These are phyloP conservation scores for Pulveroboletus sp. DNA, from an alignment of 768 basidiomycete species.

Conservation along the genomic window DNA sequence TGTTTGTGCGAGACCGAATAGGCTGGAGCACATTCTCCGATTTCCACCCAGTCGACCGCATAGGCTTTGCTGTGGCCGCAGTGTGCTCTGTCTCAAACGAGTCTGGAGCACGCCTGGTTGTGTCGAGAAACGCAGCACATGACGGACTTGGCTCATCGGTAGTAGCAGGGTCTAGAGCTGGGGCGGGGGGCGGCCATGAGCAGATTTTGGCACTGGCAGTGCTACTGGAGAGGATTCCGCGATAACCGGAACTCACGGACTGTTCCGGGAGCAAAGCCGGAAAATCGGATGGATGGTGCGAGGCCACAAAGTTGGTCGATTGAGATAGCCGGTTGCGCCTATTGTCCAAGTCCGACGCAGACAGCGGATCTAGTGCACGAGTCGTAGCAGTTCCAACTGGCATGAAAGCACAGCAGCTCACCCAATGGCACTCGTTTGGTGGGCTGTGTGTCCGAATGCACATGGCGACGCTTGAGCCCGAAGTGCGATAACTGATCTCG, in stretches of 20 bases:
- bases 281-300: constrained; percentile 18
- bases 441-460: constrained; percentile 3
- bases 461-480: constrained; percentile 22
- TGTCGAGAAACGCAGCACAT: constrained; percentile 6
- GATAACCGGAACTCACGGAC: constrained; percentile 8
- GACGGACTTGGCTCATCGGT: constrained; percentile 3
- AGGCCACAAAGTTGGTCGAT: constrained; percentile 3
- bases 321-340: constrained; percentile 3
- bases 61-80: constrained; percentile 2
- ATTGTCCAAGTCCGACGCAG: constrained; percentile 21
- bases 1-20: constrained; percentile 10
- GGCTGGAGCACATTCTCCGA: constrained; percentile 19
- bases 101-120: constrained; percentile 8
- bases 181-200: constrained; percentile 24
- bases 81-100: background rate
- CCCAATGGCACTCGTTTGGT: constrained; percentile 22
- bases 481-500: constrained; percentile 12
- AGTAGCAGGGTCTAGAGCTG: background rate
- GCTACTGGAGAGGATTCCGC: constrained; percentile 7
- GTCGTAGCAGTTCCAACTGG: constrained; percentile 2
- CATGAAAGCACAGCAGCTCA: constrained; percentile 15
- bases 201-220: constrained; percentile 8
- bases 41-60: constrained; percentile 14
- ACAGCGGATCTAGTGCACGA: constrained; percentile 26
- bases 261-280: constrained; percentile 4